Evolutionary conservation across 2,329 filamentous ascomycete genomes (phyloP), one percentile per base, ranked within the genome.

Genomic region (Trichothecium roseum): DNA sequence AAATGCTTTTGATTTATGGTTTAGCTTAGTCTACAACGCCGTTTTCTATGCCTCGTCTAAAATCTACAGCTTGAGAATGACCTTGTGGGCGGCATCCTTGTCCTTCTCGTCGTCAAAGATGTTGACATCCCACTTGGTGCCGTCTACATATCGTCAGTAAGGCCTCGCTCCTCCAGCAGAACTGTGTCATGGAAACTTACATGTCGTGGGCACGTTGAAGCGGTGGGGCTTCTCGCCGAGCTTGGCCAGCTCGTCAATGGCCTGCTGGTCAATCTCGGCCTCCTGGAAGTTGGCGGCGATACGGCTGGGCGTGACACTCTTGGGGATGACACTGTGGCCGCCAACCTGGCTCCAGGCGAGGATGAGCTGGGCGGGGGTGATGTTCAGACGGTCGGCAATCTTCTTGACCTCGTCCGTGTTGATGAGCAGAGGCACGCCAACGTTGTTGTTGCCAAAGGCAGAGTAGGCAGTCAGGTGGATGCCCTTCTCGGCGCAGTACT

Each of bases 241-340:
- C 51, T 68, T 60, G 54, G 77, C 69, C 31, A 84, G 68, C 12
- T 68, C 74, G 41, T 66, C 62, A 47, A 78, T 70, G 45, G 80
- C 72, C 37, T 68, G 64, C 28, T 70, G 63, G 30, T 62, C 58
- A 39, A 84, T 61, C 49, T 83, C 69, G 34, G 78, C 66, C 55
- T 82, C 70, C 60, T 78, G 63, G 52, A 79, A 84, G 67, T 87
- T 86, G 49, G 66, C 69, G 49, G 72, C 63, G 45, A 87, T 86
- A 39, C 82, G 72, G 24, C 66, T 65, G 34, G 74, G 66, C 38
- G 72, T 84, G 43, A 84, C 79, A 15, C 72, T 79, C 68, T 86
- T 86, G 50, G 82, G 82, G 47, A 86, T 84, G 45, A 86, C 81
- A 46, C 67, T 74, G 58, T 78, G 78, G 37, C 76, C 78, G 45